Conservation (phyloP, 192 early-diverging fungal genomes). For the Coemansia sp. region DNA sequence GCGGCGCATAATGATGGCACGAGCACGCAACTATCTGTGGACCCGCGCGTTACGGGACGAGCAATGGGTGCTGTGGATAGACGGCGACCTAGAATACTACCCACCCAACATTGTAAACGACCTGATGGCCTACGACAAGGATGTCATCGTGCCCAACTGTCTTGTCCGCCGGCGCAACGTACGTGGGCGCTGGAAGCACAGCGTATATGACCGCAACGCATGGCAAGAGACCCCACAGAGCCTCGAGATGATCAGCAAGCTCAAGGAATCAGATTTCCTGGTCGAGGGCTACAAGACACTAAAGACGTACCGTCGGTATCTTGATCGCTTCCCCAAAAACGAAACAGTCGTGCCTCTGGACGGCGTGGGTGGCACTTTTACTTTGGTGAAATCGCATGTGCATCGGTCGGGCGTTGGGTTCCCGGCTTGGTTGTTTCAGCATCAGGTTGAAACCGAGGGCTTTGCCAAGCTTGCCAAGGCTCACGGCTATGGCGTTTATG, state of each 20-base stretch:
- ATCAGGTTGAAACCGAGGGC: conserved; percentile 72
- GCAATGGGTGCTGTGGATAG: conserved; percentile 73
- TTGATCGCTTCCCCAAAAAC: conserved; percentile 44
- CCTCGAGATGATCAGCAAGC: conserved; percentile 40
- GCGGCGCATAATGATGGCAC: conserved; percentile 61
- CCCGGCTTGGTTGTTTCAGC: conserved; percentile 60
- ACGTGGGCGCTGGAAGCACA: conserved; percentile 54
- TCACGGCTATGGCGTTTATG: conserved; percentile 60
- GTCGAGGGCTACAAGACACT: conserved; percentile 49
- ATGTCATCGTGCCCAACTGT: conserved; percentile 67
- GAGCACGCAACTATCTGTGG: conserved; percentile 62
- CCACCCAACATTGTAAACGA: conserved; percentile 59
- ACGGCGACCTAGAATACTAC: conserved; percentile 69
- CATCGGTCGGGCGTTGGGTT: conserved; percentile 68
- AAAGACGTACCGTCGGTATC: conserved; percentile 42
- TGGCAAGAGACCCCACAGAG: conserved; percentile 66
- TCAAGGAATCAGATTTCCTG: conserved; percentile 40
- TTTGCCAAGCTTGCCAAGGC: conserved; percentile 70
- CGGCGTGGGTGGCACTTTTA: conserved; percentile 67
- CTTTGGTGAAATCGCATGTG: conserved; percentile 61
- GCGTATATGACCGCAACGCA: conserved; percentile 66
- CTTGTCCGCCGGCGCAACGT: conserved; percentile 35
- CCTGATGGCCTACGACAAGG: conserved; percentile 63
- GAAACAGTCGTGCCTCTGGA: conserved; percentile 58
- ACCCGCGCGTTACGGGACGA: conserved; percentile 58